A percentile compares a stretch with the other conserved stretches of the same genome.
These are phyloP conservation scores for Smittium mucronatum DNA, from an alignment of 371 early-diverging fungal species.

Conservation along the genomic window DNA sequence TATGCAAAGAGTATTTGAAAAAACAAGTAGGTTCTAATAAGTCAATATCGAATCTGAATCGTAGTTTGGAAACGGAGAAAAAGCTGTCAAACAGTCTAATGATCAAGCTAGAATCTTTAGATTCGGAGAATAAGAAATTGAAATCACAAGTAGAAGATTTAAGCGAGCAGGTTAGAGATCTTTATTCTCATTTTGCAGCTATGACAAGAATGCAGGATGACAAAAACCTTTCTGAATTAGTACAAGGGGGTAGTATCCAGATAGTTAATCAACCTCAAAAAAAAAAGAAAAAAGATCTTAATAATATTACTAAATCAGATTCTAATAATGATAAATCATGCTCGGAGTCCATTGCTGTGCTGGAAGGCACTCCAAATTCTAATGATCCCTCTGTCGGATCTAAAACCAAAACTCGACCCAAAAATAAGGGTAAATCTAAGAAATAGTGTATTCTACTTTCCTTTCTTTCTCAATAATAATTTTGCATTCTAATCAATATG, in stretches of 20 bases:
- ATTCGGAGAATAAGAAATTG: neutral
- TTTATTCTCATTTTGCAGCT: neutral
- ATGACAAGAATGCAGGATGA: neutral
- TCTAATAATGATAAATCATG: no score
- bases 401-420: no score
- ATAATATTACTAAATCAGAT: no score
- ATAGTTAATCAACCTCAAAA: neutral
- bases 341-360: no score
- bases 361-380: no score
- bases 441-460: no score
- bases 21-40: conserved; percentile 3
- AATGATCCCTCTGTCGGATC: no score
- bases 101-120: conserved; percentile 2
- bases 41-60: neutral
- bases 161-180: conserved; percentile 10
- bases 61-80: neutral
- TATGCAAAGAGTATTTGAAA: neutral
- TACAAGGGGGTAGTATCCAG: neutral
- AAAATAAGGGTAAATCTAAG: no score
- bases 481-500: no score
- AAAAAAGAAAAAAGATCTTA: no score
- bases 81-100: neutral
- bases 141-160: neutral
- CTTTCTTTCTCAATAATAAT: no score
- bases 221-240: neutral